Evolutionary conservation across 106 monocot species (phyloP).

Genomic region (Acanthochlamys bracteata): DNA sequence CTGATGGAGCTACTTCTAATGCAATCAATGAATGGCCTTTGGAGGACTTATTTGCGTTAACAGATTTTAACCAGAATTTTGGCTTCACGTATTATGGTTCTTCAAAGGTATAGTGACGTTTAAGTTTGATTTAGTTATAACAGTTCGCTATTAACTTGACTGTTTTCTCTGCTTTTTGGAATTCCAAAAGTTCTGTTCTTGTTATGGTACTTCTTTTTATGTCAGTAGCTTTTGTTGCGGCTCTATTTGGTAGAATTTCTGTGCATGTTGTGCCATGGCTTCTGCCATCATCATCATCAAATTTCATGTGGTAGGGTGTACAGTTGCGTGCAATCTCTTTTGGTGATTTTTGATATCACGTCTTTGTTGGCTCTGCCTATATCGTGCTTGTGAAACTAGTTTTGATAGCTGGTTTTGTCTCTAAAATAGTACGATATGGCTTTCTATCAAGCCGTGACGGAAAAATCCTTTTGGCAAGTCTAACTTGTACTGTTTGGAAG

Average conservation of each 20-base stretch:
- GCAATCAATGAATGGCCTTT: conserved; percentile 50
- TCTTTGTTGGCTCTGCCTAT: no score
- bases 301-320: no score
- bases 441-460: background rate
- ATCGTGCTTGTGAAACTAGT: no score
- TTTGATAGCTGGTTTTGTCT: no score
- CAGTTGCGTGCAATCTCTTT: no score
- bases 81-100: conserved; percentile 51
- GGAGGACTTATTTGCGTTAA: conserved; percentile 60
- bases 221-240: background rate
- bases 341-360: no score
- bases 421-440: no score
- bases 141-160: background rate
- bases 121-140: background rate
- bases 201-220: background rate
- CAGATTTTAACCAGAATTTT: conserved; percentile 41
- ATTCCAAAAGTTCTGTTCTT: background rate
- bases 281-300: no score
- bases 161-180: background rate
- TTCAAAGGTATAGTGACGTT: conserved; percentile 51
- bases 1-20: conserved; percentile 23
- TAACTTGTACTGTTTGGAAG: background rate
- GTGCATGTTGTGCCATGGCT: no score
- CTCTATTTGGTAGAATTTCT: background rate
- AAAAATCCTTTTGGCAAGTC: background rate